These are phyloP conservation scores for Vachellia collinsii DNA, from an alignment of 306 rosid species.

Conservation along the genomic window DNA sequence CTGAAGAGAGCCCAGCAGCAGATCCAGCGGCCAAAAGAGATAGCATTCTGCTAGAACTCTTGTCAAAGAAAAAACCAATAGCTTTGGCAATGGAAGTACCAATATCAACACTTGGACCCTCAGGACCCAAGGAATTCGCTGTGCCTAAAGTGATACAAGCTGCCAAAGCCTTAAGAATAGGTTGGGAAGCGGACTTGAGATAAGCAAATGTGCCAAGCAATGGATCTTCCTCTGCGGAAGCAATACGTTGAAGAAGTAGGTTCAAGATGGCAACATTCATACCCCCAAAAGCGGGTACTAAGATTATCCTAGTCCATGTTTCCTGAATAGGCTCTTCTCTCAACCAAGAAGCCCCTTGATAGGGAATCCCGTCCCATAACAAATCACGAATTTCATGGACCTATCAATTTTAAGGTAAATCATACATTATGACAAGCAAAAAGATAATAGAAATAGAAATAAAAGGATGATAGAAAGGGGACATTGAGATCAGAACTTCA, in stretches of 20 bases:
- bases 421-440: neutral
- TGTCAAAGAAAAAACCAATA: conserved; percentile 53
- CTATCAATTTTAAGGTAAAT: conserved; percentile 36
- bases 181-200: conserved; percentile 56
- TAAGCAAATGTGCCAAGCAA: conserved; percentile 37
- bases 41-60: conserved; percentile 48
- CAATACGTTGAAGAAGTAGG: conserved; percentile 46
- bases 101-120: conserved; percentile 92
- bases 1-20: conserved; percentile 95
- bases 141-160: conserved; percentile 87
- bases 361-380: conserved; percentile 83
- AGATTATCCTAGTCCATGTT: conserved; percentile 69
- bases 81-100: conserved; percentile 87
- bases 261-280: conserved; percentile 57
- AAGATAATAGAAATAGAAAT: neutral
- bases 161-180: conserved; percentile 74
- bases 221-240: conserved; percentile 40
- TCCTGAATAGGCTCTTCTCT: conserved; percentile 63
- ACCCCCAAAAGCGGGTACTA: conserved; percentile 85
- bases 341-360: conserved; percentile 84
- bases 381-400: conserved; percentile 81
- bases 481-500: neutral
- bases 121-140: conserved; percentile 90
- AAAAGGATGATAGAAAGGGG: neutral
- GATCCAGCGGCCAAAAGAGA: conserved; percentile 88